phyloP scores from a whole-genome alignment of 805 yeast genomes.

The Kodamaea sagamina region DNA sequence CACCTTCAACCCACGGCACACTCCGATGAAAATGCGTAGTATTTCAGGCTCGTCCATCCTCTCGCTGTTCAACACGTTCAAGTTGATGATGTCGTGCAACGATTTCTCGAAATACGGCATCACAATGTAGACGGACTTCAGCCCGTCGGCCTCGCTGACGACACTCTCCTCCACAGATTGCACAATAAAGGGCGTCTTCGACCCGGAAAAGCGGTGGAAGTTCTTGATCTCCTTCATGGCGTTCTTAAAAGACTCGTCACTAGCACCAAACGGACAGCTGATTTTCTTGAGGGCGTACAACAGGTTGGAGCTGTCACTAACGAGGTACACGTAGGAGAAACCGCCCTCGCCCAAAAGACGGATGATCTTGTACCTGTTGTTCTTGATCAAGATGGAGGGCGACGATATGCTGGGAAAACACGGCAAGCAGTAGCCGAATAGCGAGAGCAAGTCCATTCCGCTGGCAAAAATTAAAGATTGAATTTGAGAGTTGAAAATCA shows the following conservation, averaged over 20 bases:
- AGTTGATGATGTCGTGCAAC: conserved; percentile 76
- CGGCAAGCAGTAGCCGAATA: conserved; percentile 41
- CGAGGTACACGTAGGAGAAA: conserved; percentile 82
- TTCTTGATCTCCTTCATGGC: conserved; percentile 80
- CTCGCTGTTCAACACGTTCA: conserved; percentile 55
- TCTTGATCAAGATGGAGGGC: conserved; percentile 65
- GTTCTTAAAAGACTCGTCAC: conserved; percentile 55
- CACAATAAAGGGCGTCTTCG: conserved; percentile 63
- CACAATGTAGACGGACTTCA: conserved; percentile 73
- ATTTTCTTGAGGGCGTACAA: conserved; percentile 80
- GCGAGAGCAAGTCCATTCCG: conserved; percentile 25
- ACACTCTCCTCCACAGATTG: conserved; percentile 70
- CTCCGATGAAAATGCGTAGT: conserved; percentile 60
- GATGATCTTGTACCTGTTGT: conserved; percentile 59
- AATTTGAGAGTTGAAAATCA: background rate
- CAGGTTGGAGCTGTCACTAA: conserved; percentile 48
- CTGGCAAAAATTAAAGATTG: background rate
- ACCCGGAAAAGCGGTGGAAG: conserved; percentile 63
- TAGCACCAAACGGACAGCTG: conserved; percentile 83
- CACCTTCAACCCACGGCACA: conserved; percentile 71
- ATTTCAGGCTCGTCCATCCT: conserved; percentile 65
- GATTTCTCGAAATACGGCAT: conserved; percentile 76
- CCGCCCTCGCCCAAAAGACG: conserved; percentile 89
- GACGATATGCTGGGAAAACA: conserved; percentile 45
- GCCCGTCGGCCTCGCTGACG: conserved; percentile 74